Base-by-base conservation (phyloP, 129 eudicot species). In the Tagetes patula region DNA sequence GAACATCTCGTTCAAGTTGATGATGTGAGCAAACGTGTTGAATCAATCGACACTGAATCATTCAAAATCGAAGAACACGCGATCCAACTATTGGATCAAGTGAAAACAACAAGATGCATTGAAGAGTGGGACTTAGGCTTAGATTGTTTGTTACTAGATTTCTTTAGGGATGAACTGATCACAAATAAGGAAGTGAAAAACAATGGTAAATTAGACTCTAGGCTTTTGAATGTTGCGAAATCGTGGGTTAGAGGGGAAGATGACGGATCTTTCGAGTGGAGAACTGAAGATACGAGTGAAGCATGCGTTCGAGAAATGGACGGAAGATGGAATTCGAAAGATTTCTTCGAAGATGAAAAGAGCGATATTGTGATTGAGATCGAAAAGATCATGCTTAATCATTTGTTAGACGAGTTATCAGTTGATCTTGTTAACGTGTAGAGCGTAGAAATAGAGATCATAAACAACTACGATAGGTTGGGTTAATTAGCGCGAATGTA, bases 391-490 rank as follows among this genome's bases (percentile, higher is more conserved):
- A 31, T 92, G 72, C 80, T 89, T 43, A 73, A 77, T 80, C 69
- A 80, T 71, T 77, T 92, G 81, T 47, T 92, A 31, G 86, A 86
- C 11, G 94, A 89, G 69, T 59, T 88, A 67, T 59, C 81, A 70
- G 48, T 46, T 33, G 89, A 86, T 73, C 75, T 84, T 66, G 64
- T 71, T 66, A 20, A 42, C 52, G 27, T 65, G 65, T 79, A 71
- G 72, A 65, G 54, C 60, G 10, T 7, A 8, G 2, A 38, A 39
- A 38, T 53, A 48, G 67, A 46, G 70, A 70, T 34, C 27, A 20
- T 20, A 20, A 20, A 20, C 27, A 20, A 20, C 27, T 20, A 20
- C 27, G 27, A 20, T 20, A 20, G 27, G 27, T 20, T 20, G 27
- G 27, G 0, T 4, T 50, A 5, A 5, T 20, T 40, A 40, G 43